Conservation (phyloP, 345 rosid genomes). For the Lepidium aucheri region DNA sequence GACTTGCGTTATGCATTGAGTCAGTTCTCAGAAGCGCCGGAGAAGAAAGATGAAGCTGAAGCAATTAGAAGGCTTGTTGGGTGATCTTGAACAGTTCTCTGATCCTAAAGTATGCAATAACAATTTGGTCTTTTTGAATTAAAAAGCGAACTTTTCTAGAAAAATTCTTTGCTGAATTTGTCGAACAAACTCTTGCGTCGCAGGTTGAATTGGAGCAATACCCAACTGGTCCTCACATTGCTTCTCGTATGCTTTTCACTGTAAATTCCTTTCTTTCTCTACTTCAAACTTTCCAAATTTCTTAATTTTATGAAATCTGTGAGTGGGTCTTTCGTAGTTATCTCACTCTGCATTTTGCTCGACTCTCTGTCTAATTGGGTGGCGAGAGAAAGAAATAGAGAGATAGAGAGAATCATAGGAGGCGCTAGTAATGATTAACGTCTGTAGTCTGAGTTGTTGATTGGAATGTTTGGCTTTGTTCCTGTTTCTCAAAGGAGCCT, state of each 20-base stretch:
- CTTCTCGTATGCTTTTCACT: slow-evolving; percentile 88
- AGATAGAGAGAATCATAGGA: background rate
- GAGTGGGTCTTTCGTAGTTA: background rate
- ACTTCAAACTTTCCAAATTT: slow-evolving; percentile 3
- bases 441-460: background rate
- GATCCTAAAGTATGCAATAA: slow-evolving; percentile 50
- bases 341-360: background rate
- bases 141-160: background rate
- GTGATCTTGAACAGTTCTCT: slow-evolving; percentile 68
- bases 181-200: slow-evolving; percentile 3
- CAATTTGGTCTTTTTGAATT: background rate
- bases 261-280: slow-evolving; percentile 24
- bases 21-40: slow-evolving; percentile 6
- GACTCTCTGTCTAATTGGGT: background rate
- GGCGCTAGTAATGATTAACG: background rate
- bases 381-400: too few species aligned
- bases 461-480: background rate
- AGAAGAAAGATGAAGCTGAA: slow-evolving; percentile 65
- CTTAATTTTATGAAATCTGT: background rate
- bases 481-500: background rate
- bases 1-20: background rate
- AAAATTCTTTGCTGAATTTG: background rate
- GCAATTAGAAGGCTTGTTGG: slow-evolving; percentile 73
- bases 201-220: slow-evolving; percentile 95
- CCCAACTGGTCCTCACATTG: slow-evolving; percentile 93